A percentile compares a stretch with the other conserved stretches of the same genome.
These are phyloP conservation scores for Barbatosphaeria neglecta DNA, from an alignment of 495 filamentous ascomycete genomes.

Conservation along the genomic window DNA sequence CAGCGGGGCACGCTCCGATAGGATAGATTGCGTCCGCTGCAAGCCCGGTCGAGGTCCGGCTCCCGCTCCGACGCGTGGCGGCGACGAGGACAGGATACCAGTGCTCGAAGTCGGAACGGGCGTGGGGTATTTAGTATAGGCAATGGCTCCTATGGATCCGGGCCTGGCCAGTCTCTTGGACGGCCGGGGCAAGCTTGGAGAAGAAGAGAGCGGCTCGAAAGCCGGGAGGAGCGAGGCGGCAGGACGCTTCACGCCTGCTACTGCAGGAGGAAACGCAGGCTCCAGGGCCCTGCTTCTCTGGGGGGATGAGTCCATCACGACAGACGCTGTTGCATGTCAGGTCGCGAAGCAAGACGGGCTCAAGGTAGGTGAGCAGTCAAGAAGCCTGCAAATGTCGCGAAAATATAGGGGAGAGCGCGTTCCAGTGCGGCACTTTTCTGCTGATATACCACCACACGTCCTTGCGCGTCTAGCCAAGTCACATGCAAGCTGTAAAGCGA, in stretches of 20 bases:
- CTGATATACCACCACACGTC: not conserved
- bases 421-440: not conserved
- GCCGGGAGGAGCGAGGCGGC: constrained; percentile 75
- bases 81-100: constrained; percentile 81
- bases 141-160: constrained; percentile 23
- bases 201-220: constrained; percentile 87
- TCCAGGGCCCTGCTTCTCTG: constrained; percentile 9
- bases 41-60: constrained; percentile 42
- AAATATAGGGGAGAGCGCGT: not conserved
- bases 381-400: not conserved
- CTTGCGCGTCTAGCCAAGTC: not conserved
- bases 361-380: not conserved
- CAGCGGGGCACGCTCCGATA: constrained; percentile 76
- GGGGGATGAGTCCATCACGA: constrained; percentile 22
- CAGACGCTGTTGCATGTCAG: constrained; percentile 16
- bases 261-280: constrained; percentile 32
- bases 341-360: not conserved
- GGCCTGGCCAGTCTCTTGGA: constrained; percentile 57
- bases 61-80: constrained; percentile 36
- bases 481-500: not conserved
- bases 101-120: constrained; percentile 90
- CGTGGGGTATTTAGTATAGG: constrained; percentile 64
- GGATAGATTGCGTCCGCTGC: constrained; percentile 50
- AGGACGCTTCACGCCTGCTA: constrained; percentile 62
- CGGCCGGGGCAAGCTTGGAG: constrained; percentile 67